Conservation (phyloP, 768 basidiomycete genomes). For the Boletus rex-veris region DNA sequence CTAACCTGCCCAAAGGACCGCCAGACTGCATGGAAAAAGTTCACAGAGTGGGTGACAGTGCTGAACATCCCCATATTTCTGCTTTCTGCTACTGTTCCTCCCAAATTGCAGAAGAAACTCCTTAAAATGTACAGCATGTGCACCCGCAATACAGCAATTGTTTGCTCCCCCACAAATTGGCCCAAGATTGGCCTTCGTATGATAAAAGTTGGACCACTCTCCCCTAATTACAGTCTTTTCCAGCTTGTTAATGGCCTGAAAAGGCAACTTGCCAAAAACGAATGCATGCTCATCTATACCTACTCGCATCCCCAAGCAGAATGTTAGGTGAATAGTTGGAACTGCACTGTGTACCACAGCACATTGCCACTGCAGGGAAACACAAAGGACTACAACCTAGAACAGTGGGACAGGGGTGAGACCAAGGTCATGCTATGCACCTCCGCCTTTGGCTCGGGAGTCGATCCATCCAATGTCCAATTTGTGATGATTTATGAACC, state of each 20-base stretch:
- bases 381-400: neutral
- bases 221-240: neutral
- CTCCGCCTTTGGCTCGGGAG: neutral
- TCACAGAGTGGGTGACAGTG: neutral
- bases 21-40: neutral
- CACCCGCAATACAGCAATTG: too few relatives aligned
- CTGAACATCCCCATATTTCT: neutral
- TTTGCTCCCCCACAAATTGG: neutral
- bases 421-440: neutral
- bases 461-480: too few relatives aligned
- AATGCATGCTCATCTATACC: neutral
- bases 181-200: neutral
- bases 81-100: neutral
- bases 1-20: neutral
- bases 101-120: neutral
- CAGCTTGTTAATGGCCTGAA: neutral
- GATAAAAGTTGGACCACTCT: neutral
- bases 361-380: neutral
- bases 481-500: neutral
- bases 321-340: neutral
- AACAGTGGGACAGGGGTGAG: neutral
- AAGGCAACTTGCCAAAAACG: neutral
- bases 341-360: neutral
- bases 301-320: neutral
- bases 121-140: neutral